Conservation (phyloP, 352 stramenopile genomes). For the Phytopythium boreale region DNA sequence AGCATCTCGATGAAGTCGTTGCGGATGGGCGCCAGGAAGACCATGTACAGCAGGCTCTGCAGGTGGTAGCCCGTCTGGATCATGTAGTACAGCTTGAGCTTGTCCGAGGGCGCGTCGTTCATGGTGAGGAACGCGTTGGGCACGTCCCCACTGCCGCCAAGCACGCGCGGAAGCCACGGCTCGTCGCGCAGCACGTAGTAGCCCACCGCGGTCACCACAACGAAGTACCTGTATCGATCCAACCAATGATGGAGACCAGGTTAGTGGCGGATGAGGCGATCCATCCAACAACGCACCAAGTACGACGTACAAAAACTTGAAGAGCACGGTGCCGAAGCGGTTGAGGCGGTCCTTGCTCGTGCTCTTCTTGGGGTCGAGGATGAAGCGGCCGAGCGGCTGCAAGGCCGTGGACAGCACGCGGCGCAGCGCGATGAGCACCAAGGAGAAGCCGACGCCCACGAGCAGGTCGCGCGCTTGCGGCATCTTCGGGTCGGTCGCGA, state of each 20-base stretch:
- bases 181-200: conserved; percentile 46
- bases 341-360: conserved; percentile 23
- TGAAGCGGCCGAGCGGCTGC: conserved; percentile 19
- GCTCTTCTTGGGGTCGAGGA: conserved; percentile 23
- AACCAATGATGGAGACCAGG: not conserved
- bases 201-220: conserved; percentile 25
- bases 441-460: conserved; percentile 22
- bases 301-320: conserved; percentile 29
- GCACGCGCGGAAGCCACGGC: conserved; percentile 39
- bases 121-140: conserved; percentile 26
- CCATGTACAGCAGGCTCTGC: conserved; percentile 53
- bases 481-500: conserved; percentile 30
- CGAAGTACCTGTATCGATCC: conserved; percentile 21
- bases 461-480: conserved; percentile 28
- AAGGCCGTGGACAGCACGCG: conserved; percentile 17
- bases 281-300: not conserved
- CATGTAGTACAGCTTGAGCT: conserved; percentile 48
- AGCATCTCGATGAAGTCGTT: conserved; percentile 69
- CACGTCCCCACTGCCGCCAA: conserved; percentile 35
- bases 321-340: conserved; percentile 33
- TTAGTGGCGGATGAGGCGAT: conserved; percentile 3
- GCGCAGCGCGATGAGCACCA: conserved; percentile 26
- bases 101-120: conserved; percentile 23
- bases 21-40: conserved; percentile 49
- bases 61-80: conserved; percentile 59